phyloP scores from a whole-genome alignment of 176 grass and related monocot species.

The Stipa capillata region DNA sequence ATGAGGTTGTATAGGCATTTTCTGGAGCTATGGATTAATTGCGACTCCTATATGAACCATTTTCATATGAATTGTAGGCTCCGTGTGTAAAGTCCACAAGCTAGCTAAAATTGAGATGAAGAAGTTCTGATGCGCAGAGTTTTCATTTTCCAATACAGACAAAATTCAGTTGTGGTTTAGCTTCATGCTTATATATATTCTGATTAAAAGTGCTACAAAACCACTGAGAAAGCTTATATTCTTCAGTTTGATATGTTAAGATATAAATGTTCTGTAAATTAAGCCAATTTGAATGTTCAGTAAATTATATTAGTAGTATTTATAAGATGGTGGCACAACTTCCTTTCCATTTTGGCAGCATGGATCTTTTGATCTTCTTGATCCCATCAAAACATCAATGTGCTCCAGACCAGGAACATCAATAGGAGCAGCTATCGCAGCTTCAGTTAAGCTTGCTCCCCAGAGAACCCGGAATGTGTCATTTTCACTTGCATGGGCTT shows the following conservation, averaged over 20 bases:
- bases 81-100: neutral
- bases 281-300: neutral
- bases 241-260: neutral
- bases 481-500: constrained; percentile 97
- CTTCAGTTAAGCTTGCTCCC: constrained; percentile 57
- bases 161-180: neutral
- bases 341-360: constrained; percentile 41
- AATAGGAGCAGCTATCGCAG: constrained; percentile 86
- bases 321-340: neutral
- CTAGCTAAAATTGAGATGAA: neutral
- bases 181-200: neutral
- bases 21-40: neutral
- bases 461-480: constrained; percentile 57
- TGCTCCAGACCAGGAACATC: constrained; percentile 64
- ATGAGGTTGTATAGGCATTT: neutral
- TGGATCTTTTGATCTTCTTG: constrained; percentile 83
- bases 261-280: neutral
- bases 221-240: neutral
- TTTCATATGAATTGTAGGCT: neutral
- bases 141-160: neutral
- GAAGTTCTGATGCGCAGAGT: neutral
- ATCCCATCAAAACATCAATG: constrained; percentile 41
- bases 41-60: neutral
- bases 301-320: neutral
- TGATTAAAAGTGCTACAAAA: neutral